Conservation (phyloP, 495 filamentous ascomycete genomes). For the Usnea hakonensis region DNA sequence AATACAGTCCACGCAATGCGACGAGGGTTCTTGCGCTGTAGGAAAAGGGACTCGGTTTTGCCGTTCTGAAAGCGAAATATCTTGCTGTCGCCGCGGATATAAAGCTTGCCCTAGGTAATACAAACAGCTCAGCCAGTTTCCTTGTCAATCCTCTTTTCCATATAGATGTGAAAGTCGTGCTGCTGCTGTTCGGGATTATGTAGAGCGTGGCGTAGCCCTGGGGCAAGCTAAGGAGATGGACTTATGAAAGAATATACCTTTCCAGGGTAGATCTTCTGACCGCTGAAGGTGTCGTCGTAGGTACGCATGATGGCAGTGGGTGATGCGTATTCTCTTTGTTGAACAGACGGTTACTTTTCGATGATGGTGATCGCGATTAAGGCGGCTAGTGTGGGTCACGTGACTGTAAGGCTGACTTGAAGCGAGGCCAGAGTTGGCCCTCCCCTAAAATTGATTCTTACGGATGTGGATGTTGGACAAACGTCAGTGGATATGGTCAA, state of each 20-base stretch:
- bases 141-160: not conserved
- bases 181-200: not conserved
- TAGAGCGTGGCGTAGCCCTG: not conserved
- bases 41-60: slow-evolving; percentile 99
- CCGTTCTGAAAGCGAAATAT: slow-evolving; percentile 99
- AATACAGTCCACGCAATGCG: slow-evolving; percentile 98
- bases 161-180: not conserved
- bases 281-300: slow-evolving; percentile 97
- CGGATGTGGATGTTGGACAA: not conserved
- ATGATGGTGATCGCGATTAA: slow-evolving; percentile 6
- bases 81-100: slow-evolving; percentile 98
- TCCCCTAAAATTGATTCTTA: not conserved
- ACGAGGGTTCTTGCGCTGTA: slow-evolving; percentile 99
- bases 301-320: slow-evolving; percentile 78
- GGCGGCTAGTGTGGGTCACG: slow-evolving; percentile 20
- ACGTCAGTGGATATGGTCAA: too few species aligned
- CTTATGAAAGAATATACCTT: slow-evolving; percentile 68
- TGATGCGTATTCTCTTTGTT: slow-evolving; percentile 1
- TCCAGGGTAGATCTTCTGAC: slow-evolving; percentile 97
- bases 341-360: slow-evolving; percentile 1
- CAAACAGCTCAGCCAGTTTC: not conserved
- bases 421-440: slow-evolving; percentile 3
- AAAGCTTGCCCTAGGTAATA: slow-evolving; percentile 80
- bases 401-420: slow-evolving; percentile 15
- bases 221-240: not conserved